Base-by-base conservation (phyloP, 2,329 filamentous ascomycete species). In the Septoria linicola region DNA sequence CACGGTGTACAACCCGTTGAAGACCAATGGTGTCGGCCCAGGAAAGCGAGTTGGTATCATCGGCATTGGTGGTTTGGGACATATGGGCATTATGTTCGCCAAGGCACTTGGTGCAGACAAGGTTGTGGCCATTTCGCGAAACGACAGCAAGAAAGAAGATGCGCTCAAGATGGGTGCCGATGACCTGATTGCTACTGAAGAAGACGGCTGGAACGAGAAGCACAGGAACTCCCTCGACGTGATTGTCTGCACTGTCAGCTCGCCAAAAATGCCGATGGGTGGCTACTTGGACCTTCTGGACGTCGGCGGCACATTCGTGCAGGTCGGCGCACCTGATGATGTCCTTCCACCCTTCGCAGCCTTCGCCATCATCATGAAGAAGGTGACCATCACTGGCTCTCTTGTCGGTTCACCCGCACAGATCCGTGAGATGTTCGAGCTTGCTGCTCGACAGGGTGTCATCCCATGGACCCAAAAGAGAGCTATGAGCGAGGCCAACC, bases 21-120 rank as follows among this genome's bases (percentile, higher is more conserved):
- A 79, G 43, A 78, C 84, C 19, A 82, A 87, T 32, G 81, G 80
- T 1, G 77, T 81, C 25, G 87, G 87, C 0, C 83, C 84, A 0
- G 87, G 86, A 4, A 88, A 86, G 68, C 76, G 72, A 2, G 84
- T 92, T 0, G 88, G 82, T 0, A 80, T 92, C 47, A 74, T 89
- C 11, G 87, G 88, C 4, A 75, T 91, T 10, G 87, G 87, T 5
- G 87, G 58, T 14, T 25, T 60, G 3, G 61, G 64, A 5, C 87
- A 92, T 66, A 81, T 90, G 59, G 88, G 80, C 0, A 67, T 92
- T 11, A 74, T 88, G 56, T 89, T 81, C 67, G 83, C 86, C 1
- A 82, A 79, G 59, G 87, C 87, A 0, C 72, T 92, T 1, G 84
- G 83, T 5, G 84, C 83, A 17, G 83, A 88, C 42, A 78, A 79